phyloP scores from a whole-genome alignment of 1,139 yeast genomes.

The Nakaseomyces nivariensis region DNA sequence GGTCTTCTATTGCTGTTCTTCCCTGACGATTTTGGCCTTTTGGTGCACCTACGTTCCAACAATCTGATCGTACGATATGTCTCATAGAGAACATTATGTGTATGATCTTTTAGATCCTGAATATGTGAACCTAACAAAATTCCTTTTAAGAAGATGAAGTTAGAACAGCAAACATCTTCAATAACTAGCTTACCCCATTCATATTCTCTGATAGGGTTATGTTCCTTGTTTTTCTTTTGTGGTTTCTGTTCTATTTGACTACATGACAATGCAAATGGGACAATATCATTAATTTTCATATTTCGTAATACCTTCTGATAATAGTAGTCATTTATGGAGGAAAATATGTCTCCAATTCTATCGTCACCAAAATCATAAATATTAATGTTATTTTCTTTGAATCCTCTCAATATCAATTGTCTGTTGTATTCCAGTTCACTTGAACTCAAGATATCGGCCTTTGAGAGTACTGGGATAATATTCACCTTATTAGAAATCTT shows the following conservation, averaged over 20 bases:
- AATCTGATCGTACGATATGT: conserved; percentile 58
- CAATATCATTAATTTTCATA: conserved; percentile 29
- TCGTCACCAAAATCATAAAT: conserved; percentile 41
- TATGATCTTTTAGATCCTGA: conserved; percentile 84
- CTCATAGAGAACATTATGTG: conserved; percentile 87
- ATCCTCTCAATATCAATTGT: conserved; percentile 36
- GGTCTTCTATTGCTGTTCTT: neutral
- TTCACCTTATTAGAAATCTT: conserved; percentile 42
- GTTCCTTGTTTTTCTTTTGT: conserved; percentile 17
- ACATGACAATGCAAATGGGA: conserved; percentile 42
- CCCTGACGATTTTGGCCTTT: neutral
- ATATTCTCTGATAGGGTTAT: conserved; percentile 49
- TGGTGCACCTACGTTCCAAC: neutral
- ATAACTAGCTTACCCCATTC: conserved; percentile 95
- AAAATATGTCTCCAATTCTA: conserved; percentile 26
- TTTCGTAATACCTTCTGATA: conserved; percentile 2
- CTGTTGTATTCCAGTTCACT: conserved; percentile 39
- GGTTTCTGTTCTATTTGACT: conserved; percentile 30
- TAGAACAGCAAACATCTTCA: conserved; percentile 75
- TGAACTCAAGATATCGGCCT: conserved; percentile 47
- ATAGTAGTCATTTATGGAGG: conserved; percentile 20
- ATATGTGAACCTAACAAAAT: conserved; percentile 86
- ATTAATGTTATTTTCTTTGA: conserved; percentile 37
- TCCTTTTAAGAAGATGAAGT: conserved; percentile 72
- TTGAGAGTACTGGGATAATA: conserved; percentile 46